Evolutionary conservation across 306 rosid species (phyloP), one percentile per base, ranked within the genome.

Genomic region (Pyrus betulifolia): DNA sequence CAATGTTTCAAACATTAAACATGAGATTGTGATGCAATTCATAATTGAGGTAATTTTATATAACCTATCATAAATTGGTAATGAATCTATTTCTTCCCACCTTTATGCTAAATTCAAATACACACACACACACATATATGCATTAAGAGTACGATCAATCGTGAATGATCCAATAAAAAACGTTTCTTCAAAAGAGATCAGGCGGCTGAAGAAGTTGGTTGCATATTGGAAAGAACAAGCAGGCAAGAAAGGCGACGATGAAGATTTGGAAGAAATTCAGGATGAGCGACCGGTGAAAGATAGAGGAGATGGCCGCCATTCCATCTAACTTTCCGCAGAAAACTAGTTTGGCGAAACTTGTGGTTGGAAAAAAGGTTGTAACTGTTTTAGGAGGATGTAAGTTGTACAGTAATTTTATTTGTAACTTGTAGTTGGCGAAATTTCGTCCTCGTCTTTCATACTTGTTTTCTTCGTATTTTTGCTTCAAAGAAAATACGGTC

Each of bases 221-320:
- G 86, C 88, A 11, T 83, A 91, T 79, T 92, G 99, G 99, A 91
- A 95, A 81, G 98, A 95, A 51, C 98, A 95, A 84, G 98, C 99
- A n/a, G 97, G 97, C 21, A 86, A 77, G 82, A 87, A 83, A 78
- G 91, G 92, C 2, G 90, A 92, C 13, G 97, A 85, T 22, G 98
- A 92, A 27, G 99, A 95, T 21, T 74, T 95, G 49, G 96, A 95
- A 84, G 99, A 95, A 70, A 92, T 95, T 67, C 87, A 80, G 77
- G 92, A 95, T 9, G 91, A 84, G 77, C 83, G 91, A 46, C 85
- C 86, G 19, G 40, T 71, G 10, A 92, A 78, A 89, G 97, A 92
- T 22, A 88, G 8, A 33, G 38, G 75, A 33, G 97, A 92, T 72
- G 82, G 88, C 38, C 88, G 96, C 17, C 31, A 30, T 30, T 30